Percentiles rank a stretch among this genome's conserved stretches.
Conservation (phyloP, 495 filamentous ascomycete species). For the Xylaria scruposa region DNA sequence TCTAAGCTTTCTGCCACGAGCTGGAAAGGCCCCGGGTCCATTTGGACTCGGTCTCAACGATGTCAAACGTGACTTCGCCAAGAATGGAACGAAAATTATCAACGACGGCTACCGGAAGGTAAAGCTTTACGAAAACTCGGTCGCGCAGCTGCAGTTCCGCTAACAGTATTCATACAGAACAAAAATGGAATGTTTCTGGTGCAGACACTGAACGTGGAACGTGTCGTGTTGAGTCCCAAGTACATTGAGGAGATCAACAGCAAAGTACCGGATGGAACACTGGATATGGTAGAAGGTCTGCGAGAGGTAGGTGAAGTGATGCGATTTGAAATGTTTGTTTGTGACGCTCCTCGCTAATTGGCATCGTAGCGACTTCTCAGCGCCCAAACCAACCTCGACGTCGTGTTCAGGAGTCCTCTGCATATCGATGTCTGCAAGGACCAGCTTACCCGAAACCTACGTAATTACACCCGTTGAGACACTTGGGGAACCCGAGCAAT, state of each 20-base stretch:
- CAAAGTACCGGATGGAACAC: constrained; percentile 27
- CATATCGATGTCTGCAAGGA: constrained; percentile 32
- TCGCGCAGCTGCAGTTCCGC: neutral
- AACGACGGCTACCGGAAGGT: constrained; percentile 30
- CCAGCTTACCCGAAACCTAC: constrained; percentile 29
- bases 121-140: neutral
- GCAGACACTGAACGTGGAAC: constrained; percentile 30
- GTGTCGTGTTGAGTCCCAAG: constrained; percentile 32
- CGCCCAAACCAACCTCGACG: constrained; percentile 30
- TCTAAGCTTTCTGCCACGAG: constrained; percentile 25
- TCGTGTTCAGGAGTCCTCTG: constrained; percentile 29
- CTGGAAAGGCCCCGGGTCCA: constrained; percentile 27
- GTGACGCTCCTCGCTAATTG: constrained; percentile 3
- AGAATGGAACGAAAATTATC: constrained; percentile 30
- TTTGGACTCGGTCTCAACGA: constrained; percentile 28
- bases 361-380: constrained; percentile 26
- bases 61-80: constrained; percentile 30
- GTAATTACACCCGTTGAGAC: constrained; percentile 13
- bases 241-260: constrained; percentile 34
- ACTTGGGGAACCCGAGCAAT: neutral
- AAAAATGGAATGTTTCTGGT: constrained; percentile 31
- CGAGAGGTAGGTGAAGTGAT: constrained; percentile 20
- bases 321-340: neutral
- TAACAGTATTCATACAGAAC: constrained; percentile 22
- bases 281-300: constrained; percentile 32